These are phyloP conservation scores for Claviceps africana DNA, from an alignment of 2,329 filamentous ascomycete species.

Conservation along the genomic window DNA sequence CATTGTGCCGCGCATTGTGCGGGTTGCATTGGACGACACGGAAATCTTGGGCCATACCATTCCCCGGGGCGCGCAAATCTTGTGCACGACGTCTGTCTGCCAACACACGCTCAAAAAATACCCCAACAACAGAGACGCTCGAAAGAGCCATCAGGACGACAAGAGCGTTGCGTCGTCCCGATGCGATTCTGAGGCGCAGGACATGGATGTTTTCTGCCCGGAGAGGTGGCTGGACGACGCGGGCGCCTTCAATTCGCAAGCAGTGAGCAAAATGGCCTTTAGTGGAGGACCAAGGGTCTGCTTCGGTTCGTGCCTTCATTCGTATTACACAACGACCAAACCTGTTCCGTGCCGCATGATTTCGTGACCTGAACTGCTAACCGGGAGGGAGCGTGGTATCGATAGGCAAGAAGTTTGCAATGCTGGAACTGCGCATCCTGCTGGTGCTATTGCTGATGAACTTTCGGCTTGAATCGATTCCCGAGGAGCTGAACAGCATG, in stretches of 20 bases:
- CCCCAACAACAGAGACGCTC: background rate
- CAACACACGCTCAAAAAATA: background rate
- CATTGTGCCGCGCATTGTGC: background rate
- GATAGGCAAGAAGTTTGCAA: conserved; percentile 1
- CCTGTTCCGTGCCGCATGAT: background rate
- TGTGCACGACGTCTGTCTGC: background rate
- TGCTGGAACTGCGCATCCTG: conserved; percentile 1
- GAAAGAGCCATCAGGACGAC: background rate
- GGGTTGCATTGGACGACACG: background rate
- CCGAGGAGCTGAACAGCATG: background rate
- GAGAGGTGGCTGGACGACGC: conserved; percentile 6
- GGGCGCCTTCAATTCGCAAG: background rate
- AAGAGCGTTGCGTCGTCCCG: background rate
- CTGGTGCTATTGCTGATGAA: background rate
- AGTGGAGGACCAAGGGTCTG: background rate
- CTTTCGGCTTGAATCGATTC: background rate
- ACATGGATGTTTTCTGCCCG: conserved; percentile 5
- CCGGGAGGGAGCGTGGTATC: background rate
- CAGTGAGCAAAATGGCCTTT: background rate
- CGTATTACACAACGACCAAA: background rate
- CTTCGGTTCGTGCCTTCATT: conserved; percentile 1
- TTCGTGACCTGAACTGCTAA: background rate
- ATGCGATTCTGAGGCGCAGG: background rate
- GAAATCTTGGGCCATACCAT: background rate
- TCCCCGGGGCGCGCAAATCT: conserved; percentile 1